Percentiles rank a stretch among this genome's conserved stretches.
Evolutionary conservation across 495 filamentous ascomycete genomes (phyloP).

Genomic region (Penicillium odoratum): DNA sequence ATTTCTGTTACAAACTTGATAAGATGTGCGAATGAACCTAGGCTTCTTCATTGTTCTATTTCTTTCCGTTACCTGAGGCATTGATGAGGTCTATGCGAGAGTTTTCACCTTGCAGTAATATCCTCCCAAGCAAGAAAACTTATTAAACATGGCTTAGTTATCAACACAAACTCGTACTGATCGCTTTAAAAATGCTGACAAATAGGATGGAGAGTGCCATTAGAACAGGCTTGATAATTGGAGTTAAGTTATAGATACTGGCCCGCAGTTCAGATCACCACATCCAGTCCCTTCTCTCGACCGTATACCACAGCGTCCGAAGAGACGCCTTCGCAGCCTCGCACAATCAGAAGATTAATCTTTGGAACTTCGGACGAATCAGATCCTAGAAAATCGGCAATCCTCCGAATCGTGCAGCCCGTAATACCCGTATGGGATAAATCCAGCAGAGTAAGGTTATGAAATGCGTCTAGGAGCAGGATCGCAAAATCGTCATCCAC

Average conservation of each 20-base stretch:
- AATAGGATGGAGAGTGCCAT: neutral
- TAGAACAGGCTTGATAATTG: neutral
- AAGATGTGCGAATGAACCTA: neutral
- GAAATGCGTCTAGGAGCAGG: conserved; percentile 18
- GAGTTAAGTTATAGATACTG: neutral
- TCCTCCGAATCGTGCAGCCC: conserved; percentile 34
- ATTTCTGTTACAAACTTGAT: neutral
- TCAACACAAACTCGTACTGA: too few species aligned
- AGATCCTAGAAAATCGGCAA: conserved; percentile 25
- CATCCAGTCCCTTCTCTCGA: conserved; percentile 32
- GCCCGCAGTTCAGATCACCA: conserved; percentile 10
- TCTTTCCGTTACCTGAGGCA: neutral
- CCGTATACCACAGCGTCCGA: conserved; percentile 42
- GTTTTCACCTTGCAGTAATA: neutral
- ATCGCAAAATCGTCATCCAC: conserved; percentile 25
- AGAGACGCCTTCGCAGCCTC: conserved; percentile 36
- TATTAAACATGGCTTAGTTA: neutral
- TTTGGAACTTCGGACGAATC: conserved; percentile 8
- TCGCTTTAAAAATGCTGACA: too few species aligned
- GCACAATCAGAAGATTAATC: conserved; percentile 29
- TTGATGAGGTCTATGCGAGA: neutral
- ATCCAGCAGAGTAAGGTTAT: conserved; percentile 32
- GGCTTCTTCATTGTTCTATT: neutral
- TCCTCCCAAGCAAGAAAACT: neutral
- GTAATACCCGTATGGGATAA: conserved; percentile 39